Base-by-base conservation (phyloP, 75 land plant genomes). In the Cryptomeria japonica region DNA sequence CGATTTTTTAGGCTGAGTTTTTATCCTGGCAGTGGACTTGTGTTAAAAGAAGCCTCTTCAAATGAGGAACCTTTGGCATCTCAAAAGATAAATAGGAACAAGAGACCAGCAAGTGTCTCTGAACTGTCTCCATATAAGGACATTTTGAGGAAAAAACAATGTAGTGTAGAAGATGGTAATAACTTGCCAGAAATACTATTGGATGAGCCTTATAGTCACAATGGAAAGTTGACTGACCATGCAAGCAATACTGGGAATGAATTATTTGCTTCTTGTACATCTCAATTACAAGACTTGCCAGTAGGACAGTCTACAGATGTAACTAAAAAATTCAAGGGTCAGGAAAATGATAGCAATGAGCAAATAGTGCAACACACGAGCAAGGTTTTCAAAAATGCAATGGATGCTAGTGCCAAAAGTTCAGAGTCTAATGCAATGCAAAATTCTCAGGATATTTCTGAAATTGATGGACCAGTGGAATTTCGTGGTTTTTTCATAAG, bases 71-170 rank as follows among this genome's bases (percentile, higher is more conserved):
- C 82, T 18, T 46, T 76, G 86, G 25, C 34, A 76, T 39, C 84
- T 12, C 80, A 36, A 68, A 88, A 89, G 72, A 73, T 75, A 44
- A 90, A 78, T 87, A 86, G 79, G 31, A 85, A 87, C 22, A 94
- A 92, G 91, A 93, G 95, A 87, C 56, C 70, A 38, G 86, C 89
- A 14, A 90, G 94, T 55, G 89, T 93, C 39, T 91, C 90, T 83
- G 4, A 83, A 13, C 79, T 88, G 28, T 83, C 36, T 84, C 68
- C 32, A 3, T 56, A 90, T 64, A 79, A 83, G 36, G 61, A 88
- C 34, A 84, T 31, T 49, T 55, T 37, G 6, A 89, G 84, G 86
- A 91, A 91, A 83, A 91, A 86, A 49, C 90, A 87, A 72, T 87
- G 84, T 56, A 15, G 53, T 85, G 5, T 64, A 64, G 70, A 53